phyloP scores from a whole-genome alignment of 495 filamentous ascomycete genomes.

The Hypomontagnella monticulosa region DNA sequence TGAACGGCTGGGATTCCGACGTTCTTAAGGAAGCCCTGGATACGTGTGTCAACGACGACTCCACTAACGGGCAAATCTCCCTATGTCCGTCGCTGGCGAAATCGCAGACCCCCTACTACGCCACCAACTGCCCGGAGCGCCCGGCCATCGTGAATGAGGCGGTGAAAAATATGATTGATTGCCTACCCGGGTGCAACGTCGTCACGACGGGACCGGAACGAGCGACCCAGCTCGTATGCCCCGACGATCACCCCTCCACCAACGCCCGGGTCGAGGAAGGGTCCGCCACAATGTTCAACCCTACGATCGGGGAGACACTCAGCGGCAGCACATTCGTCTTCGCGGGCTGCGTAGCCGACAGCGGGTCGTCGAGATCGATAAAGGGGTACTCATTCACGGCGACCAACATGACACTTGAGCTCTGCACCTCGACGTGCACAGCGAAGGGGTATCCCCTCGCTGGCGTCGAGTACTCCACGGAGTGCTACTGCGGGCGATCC shows the following conservation, averaged over 20 bases:
- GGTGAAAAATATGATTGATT: slow-evolving; percentile 46
- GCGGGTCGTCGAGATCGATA: slow-evolving; percentile 13
- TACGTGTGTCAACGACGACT: slow-evolving; percentile 60
- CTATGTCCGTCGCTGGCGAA: slow-evolving; percentile 59
- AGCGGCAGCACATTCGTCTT: slow-evolving; percentile 45
- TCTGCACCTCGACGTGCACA: slow-evolving; percentile 51
- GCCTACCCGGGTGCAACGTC: slow-evolving; percentile 63
- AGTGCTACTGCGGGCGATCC: slow-evolving; percentile 46
- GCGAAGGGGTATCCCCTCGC: slow-evolving; percentile 47
- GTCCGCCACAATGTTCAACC: slow-evolving; percentile 19
- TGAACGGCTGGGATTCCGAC: slow-evolving; percentile 72
- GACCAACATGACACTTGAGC: slow-evolving; percentile 50
- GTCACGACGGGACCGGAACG: slow-evolving; percentile 53
- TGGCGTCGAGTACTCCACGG: slow-evolving; percentile 52
- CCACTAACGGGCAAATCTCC: slow-evolving; percentile 57
- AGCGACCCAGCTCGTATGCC: slow-evolving; percentile 29
- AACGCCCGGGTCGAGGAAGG: slow-evolving; percentile 13
- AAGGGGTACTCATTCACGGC: slow-evolving; percentile 2
- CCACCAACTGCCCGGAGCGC: slow-evolving; percentile 49
- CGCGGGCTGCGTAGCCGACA: slow-evolving; percentile 61
- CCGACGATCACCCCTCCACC: slow-evolving; percentile 17
- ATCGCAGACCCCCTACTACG: slow-evolving; percentile 54
- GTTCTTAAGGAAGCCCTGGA: slow-evolving; percentile 68
- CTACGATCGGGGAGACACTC: slow-evolving; percentile 20
- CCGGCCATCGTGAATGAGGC: slow-evolving; percentile 47